These are phyloP conservation scores for Botrytis elliptica DNA, from an alignment of 2,329 filamentous ascomycete genomes.

Conservation along the genomic window DNA sequence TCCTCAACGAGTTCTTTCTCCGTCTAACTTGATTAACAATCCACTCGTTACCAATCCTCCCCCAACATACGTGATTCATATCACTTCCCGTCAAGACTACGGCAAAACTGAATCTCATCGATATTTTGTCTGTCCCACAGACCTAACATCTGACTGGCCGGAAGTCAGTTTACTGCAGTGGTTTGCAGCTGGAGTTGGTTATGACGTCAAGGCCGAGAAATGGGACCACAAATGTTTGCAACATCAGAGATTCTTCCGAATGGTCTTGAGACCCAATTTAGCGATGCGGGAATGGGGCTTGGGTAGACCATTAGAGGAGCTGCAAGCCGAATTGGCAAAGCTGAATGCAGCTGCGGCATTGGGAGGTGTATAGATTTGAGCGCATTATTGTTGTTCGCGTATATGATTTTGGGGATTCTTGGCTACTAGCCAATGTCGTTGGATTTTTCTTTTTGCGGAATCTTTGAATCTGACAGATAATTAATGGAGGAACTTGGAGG, in stretches of 20 bases:
- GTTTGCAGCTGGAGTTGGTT: slow-evolving; percentile 32
- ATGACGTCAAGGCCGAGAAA: slow-evolving; percentile 33
- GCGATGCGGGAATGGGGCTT: slow-evolving; percentile 23
- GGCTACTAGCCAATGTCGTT: not conserved
- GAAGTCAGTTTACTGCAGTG: slow-evolving; percentile 33
- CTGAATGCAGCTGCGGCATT: not conserved
- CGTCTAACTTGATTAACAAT: slow-evolving; percentile 31
- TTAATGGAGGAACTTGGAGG: not conserved
- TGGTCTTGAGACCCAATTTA: slow-evolving; percentile 34
- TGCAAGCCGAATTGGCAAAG: slow-evolving; percentile 10
- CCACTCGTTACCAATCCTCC: slow-evolving; percentile 25
- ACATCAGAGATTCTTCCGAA: slow-evolving; percentile 32
- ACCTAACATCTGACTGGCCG: slow-evolving; percentile 31
- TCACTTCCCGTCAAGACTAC: slow-evolving; percentile 34
- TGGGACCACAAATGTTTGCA: slow-evolving; percentile 35
- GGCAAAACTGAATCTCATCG: slow-evolving; percentile 34
- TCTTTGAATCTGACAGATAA: not conserved
- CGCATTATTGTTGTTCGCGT: not conserved
- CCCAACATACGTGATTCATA: slow-evolving; percentile 33
- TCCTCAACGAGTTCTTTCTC: slow-evolving; percentile 26
- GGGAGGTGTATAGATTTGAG: not conserved
- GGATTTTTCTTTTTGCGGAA: not conserved
- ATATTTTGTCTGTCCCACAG: slow-evolving; percentile 33
- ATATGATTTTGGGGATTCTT: not conserved
- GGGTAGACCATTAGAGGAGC: slow-evolving; percentile 12